Percentiles rank a stretch among this genome's conserved stretches.
Conservation (phyloP, 106 monocot species). For the Acorus gramineus region DNA sequence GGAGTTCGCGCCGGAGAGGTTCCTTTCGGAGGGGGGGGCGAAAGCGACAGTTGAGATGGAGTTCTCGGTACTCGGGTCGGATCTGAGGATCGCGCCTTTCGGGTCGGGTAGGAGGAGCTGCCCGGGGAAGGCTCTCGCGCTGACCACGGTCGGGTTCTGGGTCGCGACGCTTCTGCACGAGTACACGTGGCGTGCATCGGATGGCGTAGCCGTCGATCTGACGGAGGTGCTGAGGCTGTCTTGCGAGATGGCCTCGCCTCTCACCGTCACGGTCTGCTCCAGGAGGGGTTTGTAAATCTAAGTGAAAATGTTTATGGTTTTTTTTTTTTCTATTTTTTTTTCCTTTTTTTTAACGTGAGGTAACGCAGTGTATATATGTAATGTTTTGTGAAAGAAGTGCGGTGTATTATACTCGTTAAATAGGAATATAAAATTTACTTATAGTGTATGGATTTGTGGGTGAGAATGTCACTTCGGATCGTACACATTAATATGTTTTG, state of each 20-base stretch:
- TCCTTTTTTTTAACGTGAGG: no score
- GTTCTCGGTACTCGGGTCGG: constrained; percentile 39
- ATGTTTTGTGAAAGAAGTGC: no score
- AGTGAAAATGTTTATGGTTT: no score
- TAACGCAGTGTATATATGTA: no score
- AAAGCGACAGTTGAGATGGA: constrained; percentile 1
- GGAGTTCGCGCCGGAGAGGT: constrained; percentile 61
- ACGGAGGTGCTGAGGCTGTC: constrained; percentile 57
- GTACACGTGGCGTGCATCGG: constrained; percentile 29
- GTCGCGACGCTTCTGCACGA: constrained; percentile 49
- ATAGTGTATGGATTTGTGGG: no score
- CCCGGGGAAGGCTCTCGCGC: constrained; percentile 57
- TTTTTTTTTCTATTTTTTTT: no score
- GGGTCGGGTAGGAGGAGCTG: constrained; percentile 68
- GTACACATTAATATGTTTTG: no score
- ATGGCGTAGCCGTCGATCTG: constrained; percentile 22
- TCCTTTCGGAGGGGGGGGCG: constrained; percentile 5
- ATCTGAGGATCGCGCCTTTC: constrained; percentile 70
- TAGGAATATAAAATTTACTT: no score
- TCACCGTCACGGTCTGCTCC: constrained; percentile 28
- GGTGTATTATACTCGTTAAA: no score
- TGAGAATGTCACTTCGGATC: no score
- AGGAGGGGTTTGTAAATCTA: background rate
- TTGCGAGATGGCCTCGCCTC: constrained; percentile 68
- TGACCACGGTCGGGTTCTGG: constrained; percentile 59